These are phyloP conservation scores for Pisolithus marmoratus DNA, from an alignment of 768 basidiomycete genomes.

Conservation along the genomic window DNA sequence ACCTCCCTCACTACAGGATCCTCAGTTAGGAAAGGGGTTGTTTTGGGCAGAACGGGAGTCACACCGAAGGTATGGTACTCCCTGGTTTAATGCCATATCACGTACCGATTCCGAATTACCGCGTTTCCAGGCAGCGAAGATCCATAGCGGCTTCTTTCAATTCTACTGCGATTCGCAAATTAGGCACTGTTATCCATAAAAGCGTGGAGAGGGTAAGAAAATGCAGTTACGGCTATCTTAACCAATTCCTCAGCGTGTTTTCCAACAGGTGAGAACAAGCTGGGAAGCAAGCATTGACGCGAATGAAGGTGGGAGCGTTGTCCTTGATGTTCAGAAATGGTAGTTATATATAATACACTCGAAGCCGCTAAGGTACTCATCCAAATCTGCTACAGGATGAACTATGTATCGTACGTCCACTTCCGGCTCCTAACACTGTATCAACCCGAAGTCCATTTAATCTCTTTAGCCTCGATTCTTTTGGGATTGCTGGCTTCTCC, in stretches of 20 bases:
- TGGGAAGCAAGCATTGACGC: constrained; percentile 19
- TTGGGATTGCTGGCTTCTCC: constrained; percentile 41
- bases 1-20: constrained; percentile 12
- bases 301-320: constrained; percentile 5
- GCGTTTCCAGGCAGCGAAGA: constrained; percentile 18
- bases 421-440: too few relatives aligned
- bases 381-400: constrained; percentile 13
- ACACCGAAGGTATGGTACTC: neutral
- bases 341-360: neutral
- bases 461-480: constrained; percentile 34
- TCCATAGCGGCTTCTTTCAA: constrained; percentile 21
- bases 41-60: neutral
- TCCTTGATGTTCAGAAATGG: constrained; percentile 32
- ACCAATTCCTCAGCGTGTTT: constrained; percentile 7
- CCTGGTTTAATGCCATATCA: neutral
- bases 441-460: neutral
- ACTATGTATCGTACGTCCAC: constrained; percentile 16
- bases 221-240: neutral
- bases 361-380: neutral
- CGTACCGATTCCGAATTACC: neutral
- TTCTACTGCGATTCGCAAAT: constrained; percentile 17
- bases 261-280: constrained; percentile 16
- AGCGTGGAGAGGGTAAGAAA: constrained; percentile 19
- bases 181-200: constrained; percentile 19
- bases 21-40: constrained; percentile 5